Base-by-base conservation (phyloP, 306 rosid species). In the Gleditsia sinensis region DNA sequence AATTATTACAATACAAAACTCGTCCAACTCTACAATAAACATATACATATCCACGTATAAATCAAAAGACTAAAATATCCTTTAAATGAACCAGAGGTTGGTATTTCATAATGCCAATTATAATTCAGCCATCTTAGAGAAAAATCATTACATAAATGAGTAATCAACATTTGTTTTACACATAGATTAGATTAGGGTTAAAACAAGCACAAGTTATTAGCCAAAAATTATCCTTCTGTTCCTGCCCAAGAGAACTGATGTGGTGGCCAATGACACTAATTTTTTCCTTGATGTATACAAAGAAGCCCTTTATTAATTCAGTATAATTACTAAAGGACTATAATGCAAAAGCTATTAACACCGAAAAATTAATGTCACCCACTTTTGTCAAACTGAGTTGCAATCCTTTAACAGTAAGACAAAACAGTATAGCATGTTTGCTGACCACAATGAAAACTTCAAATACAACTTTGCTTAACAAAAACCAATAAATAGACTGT, bases 31-130 rank as follows among this genome's bases (percentile, higher is more conserved):
- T 16, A 62, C 54, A 48, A 13, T 33, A 32, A 57, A 48, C 0
- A 75, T 3, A n/a, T 33, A 60, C 9, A 17, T 34, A 54, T 49
- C 48, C 50, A 32, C 19, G 32, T 43, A 39, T 55, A 17, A 64
- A 66, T 64, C 51, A 42, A 24, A 58, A 73, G 56, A 74, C 66
- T 49, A 56, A 23, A 78, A 68, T 40, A 66, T 20, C 55, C 56
- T 40, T 53, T 20, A 34, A 71, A 48, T 24, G 67, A 73, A 37
- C 43, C 61, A 40, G 25, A 69, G 30, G 48, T 16, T 69, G 20
- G 69, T 33, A 54, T 46, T 69, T 63, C 17, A 53, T 24, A 54
- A 9, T 33, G 27, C 39, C 61, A 24, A 60, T 54, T 48, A 72
- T 53, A 65, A 12, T 50, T 58, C 28, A 49, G n/a, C 36, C 45